Conservation (phyloP, 176 grass and related monocot species). For the Melocanna baccifera region DNA sequence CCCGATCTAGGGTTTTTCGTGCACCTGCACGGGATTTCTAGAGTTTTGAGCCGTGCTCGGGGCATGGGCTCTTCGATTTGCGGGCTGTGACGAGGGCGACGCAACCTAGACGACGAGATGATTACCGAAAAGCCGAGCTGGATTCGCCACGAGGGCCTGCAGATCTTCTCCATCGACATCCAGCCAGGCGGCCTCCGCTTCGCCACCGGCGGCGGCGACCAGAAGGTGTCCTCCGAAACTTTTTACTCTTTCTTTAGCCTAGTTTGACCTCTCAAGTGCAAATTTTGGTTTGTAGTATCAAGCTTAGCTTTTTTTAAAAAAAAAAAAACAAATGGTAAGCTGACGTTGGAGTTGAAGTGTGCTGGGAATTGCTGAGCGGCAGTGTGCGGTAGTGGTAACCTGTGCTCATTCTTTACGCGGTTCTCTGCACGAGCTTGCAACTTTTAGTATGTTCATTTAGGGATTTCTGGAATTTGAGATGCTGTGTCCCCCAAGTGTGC, state of each 20-base stretch:
- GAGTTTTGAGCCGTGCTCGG: slow-evolving; percentile 29
- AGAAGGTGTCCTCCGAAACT: slow-evolving; percentile 48
- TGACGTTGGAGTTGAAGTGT: not conserved
- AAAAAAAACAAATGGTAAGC: not conserved
- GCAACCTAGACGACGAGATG: slow-evolving; percentile 35
- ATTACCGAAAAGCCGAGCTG: slow-evolving; percentile 88
- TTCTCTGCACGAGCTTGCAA: not conserved
- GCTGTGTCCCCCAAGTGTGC: not conserved
- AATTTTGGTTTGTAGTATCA: not conserved
- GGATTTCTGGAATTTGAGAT: not conserved
- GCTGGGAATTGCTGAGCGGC: not conserved
- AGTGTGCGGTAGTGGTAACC: not conserved
- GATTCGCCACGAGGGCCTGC: slow-evolving; percentile 88
- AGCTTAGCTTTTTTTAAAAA: not conserved
- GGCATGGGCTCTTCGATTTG: slow-evolving; percentile 21
- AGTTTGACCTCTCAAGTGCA: not conserved
- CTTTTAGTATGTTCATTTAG: not conserved
- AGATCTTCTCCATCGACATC: slow-evolving; percentile 99
- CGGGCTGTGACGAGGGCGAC: not conserved
- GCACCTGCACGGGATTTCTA: slow-evolving; percentile 23
- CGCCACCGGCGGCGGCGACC: slow-evolving; percentile 93
- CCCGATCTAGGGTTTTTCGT: slow-evolving; percentile 41
- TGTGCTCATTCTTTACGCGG: not conserved
- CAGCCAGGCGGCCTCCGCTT: slow-evolving; percentile 77
- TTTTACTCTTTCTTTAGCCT: not conserved